Base-by-base conservation (phyloP, 1,284 basidiomycete species). In the Ceratobasidium theobromae region DNA sequence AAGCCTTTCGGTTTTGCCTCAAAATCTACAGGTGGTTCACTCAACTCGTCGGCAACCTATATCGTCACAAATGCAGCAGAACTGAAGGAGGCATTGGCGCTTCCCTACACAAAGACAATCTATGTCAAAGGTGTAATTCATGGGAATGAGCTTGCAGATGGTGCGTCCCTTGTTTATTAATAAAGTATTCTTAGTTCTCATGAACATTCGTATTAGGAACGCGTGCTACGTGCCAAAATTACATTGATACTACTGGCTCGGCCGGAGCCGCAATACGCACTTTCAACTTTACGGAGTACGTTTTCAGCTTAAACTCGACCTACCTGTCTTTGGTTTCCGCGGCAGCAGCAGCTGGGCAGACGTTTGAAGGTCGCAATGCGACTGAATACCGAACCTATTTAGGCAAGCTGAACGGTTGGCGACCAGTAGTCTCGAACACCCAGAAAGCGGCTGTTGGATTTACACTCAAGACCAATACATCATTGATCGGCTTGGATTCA, bases 271-370 rank as follows among this genome's bases (percentile, higher is more conserved):
- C 57, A 18, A 60, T 60, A 18, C 57, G 57, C 32, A 60, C 57
- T 2, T 60, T 21, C 33, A 60, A 60, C 57, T 60, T 60, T 60
- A 60, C 57, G 8, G 57, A 60, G 32, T 60, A 60, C 57, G 21
- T 60, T 14, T 60, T 6, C 28, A 48, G 43, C 23, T 32, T 60
- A 18, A 60, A 60, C 25, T 60, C 57, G 30, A 60, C 57, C 18
- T 60, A 60, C 32, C 30, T 46, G 9, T 25, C 25, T 2, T 21
- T 35, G 6, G 57, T 60, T 1, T 27, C 57, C 3, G 57, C 43
- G 12, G 57, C 57, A 12, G 57, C 57, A 5, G 57, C 57, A 33
- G 57, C 57, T 2, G 23, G 23, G 4, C 1, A 60, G 32, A 14
- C 45, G 1, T 60, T 60, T 32, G 16, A 48, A 4, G 43, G 45